Evolutionary conservation across 2,329 filamentous ascomycete genomes (phyloP).

Genomic region (Microdochium trichocladiopsis): DNA sequence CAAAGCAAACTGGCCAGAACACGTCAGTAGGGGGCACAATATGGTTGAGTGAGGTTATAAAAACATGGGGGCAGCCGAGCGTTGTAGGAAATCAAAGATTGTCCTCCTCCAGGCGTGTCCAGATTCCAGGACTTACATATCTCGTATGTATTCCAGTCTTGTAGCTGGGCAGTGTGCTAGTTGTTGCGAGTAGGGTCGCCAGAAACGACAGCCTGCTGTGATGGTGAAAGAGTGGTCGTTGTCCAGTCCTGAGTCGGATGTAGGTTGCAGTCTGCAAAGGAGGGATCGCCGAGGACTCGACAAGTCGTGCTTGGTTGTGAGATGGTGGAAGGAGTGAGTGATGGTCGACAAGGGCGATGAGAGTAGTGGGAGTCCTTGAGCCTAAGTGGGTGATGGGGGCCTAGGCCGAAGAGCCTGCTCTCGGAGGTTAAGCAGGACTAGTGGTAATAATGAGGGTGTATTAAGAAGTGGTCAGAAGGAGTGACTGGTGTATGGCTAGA

Average conservation of each 20-base stretch:
- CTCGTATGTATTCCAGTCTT: no score
- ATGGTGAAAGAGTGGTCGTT: neutral
- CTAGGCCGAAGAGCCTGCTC: conserved; percentile 34
- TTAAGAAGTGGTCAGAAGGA: conserved; percentile 35
- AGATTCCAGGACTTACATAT: no score
- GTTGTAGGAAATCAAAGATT: no score
- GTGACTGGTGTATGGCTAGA: conserved; percentile 33
- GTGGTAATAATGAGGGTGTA: conserved; percentile 28
- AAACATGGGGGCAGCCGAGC: no score
- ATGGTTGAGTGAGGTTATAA: no score
- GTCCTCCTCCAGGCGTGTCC: no score
- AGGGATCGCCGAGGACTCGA: neutral
- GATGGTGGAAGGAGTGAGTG: neutral
- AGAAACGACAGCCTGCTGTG: neutral
- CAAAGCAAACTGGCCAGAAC: neutral
- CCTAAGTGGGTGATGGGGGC: neutral
- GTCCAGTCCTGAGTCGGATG: neutral
- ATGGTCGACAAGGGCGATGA: conserved; percentile 11
- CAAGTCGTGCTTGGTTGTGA: neutral
- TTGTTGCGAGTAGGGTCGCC: no score
- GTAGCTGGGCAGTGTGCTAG: no score
- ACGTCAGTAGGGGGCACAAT: no score
- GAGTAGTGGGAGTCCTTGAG: conserved; percentile 16
- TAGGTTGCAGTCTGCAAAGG: neutral
- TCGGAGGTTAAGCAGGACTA: conserved; percentile 25